phyloP scores from a whole-genome alignment of 345 rosid genomes.

The Rhizophora apiculata region DNA sequence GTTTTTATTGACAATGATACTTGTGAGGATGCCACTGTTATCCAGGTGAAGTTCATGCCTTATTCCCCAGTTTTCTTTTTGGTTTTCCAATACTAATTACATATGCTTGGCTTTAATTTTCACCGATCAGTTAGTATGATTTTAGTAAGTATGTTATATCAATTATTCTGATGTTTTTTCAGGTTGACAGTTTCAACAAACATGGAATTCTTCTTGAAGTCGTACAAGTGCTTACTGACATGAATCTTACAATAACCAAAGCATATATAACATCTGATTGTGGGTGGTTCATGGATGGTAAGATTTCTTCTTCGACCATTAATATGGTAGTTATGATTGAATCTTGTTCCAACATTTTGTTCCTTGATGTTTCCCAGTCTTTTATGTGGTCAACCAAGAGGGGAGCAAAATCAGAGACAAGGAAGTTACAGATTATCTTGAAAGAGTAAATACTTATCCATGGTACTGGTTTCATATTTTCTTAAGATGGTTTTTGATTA shows the following conservation, averaged over 20 bases:
- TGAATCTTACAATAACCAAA: slow-evolving; percentile 77
- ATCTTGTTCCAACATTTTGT: slow-evolving; percentile 7
- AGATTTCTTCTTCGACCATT: slow-evolving; percentile 13
- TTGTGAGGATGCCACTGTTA: slow-evolving; percentile 69
- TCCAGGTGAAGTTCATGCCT: slow-evolving; percentile 41
- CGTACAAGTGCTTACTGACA: slow-evolving; percentile 79
- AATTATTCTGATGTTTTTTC: slow-evolving; percentile 10
- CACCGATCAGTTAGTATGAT: background rate
- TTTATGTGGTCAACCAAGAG: slow-evolving; percentile 62
- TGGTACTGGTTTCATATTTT: background rate
- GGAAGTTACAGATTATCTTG: slow-evolving; percentile 51
- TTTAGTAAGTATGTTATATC: background rate
- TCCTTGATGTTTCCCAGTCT: slow-evolving; percentile 49
- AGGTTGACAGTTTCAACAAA: slow-evolving; percentile 83
- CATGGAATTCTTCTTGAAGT: slow-evolving; percentile 89
- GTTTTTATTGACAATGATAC: slow-evolving; percentile 74
- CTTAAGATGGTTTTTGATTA: background rate
- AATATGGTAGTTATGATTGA: slow-evolving; percentile 1
- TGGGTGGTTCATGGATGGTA: slow-evolving; percentile 96
- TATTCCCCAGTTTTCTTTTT: too few species aligned
- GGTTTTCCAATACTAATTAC: background rate
- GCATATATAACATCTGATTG: slow-evolving; percentile 91
- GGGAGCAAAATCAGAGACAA: slow-evolving; percentile 68
- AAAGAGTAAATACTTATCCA: slow-evolving; percentile 43
- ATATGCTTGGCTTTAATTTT: background rate